Evolutionary conservation across 495 filamentous ascomycete species (phyloP).

Genomic region (Chaetomium fimeti): DNA sequence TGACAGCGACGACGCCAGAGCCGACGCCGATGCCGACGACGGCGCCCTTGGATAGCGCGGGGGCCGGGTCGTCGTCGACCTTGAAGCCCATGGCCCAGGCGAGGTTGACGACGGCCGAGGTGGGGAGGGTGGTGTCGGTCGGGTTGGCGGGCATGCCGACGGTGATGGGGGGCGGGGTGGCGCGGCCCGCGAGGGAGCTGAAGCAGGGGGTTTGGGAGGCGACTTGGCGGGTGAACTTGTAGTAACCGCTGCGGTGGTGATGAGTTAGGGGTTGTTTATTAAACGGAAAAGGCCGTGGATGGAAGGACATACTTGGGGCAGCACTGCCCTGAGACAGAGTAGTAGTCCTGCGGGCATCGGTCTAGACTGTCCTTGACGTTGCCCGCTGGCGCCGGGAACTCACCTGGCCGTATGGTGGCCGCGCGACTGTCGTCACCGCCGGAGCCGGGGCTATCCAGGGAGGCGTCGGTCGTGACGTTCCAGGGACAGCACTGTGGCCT

Average conservation of each 20-base stretch:
- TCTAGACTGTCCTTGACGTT: conserved; percentile 12
- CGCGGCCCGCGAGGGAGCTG: conserved; percentile 20
- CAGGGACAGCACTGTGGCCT: conserved; percentile 33
- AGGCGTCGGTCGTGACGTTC: conserved; percentile 17
- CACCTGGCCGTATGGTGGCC: conserved; percentile 20
- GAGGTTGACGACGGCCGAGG: conserved; percentile 31
- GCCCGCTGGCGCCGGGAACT: conserved; percentile 24
- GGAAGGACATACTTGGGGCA: conserved; percentile 29
- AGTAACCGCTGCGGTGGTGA: conserved; percentile 27
- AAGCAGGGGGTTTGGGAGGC: conserved; percentile 33
- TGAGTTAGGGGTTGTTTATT: background rate
- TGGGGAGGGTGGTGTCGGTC: conserved; percentile 25
- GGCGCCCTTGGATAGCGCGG: conserved; percentile 24
- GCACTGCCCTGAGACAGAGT: conserved; percentile 30
- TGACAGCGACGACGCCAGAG: conserved; percentile 10
- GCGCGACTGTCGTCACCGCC: conserved; percentile 11
- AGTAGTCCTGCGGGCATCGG: conserved; percentile 31
- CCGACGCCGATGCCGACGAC: conserved; percentile 28
- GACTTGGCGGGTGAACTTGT: conserved; percentile 28
- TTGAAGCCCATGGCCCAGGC: conserved; percentile 32
- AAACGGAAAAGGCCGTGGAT: background rate
- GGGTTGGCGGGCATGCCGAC: conserved; percentile 24
- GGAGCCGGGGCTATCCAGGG: background rate
- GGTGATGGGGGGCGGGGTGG: conserved; percentile 27
- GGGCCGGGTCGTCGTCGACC: conserved; percentile 1